Percentiles rank a stretch among this genome's conserved stretches.
Evolutionary conservation across 768 basidiomycete species (phyloP).

Genomic region (Steccherinum ochraceum): DNA sequence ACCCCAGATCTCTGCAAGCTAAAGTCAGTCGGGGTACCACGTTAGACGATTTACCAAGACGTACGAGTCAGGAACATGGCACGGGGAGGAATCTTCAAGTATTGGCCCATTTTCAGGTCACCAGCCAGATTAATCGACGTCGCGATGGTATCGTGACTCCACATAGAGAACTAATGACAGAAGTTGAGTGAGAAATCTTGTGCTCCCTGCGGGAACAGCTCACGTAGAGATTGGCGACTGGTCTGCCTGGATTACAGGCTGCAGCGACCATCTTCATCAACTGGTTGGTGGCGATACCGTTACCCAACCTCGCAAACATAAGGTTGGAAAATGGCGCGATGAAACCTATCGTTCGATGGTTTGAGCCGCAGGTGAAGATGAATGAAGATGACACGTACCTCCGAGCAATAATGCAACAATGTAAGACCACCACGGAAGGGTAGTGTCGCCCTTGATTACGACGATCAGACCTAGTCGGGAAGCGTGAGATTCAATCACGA

Average conservation of each 20-base stretch:
- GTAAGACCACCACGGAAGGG: slow-evolving; percentile 58
- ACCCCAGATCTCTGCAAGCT: background rate
- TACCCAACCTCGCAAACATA: slow-evolving; percentile 54
- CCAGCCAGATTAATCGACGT: slow-evolving; percentile 47
- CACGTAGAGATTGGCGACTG: slow-evolving; percentile 66
- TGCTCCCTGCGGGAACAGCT: background rate
- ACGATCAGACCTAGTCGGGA: slow-evolving; percentile 42
- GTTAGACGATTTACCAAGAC: slow-evolving; percentile 28
- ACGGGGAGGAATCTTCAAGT: slow-evolving; percentile 62
- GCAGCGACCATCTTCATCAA: slow-evolving; percentile 64
- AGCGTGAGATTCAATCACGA: background rate
- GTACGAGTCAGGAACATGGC: slow-evolving; percentile 55
- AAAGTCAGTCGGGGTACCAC: background rate
- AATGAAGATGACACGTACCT: slow-evolving; percentile 7
- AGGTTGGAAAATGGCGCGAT: slow-evolving; percentile 49
- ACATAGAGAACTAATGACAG: slow-evolving; percentile 51
- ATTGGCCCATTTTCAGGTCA: slow-evolving; percentile 53
- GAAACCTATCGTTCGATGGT: slow-evolving; percentile 7
- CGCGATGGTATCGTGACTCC: slow-evolving; percentile 56
- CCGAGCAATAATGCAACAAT: slow-evolving; percentile 51
- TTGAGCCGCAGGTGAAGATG: background rate
- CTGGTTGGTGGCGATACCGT: slow-evolving; percentile 52
- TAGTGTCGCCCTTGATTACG: slow-evolving; percentile 51
- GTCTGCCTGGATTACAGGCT: slow-evolving; percentile 53
- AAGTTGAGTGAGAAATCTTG: no score